A percentile compares a stretch with the other conserved stretches of the same genome.
Evolutionary conservation across 331 rosid species (phyloP).

Genomic region (Acacia concinna): DNA sequence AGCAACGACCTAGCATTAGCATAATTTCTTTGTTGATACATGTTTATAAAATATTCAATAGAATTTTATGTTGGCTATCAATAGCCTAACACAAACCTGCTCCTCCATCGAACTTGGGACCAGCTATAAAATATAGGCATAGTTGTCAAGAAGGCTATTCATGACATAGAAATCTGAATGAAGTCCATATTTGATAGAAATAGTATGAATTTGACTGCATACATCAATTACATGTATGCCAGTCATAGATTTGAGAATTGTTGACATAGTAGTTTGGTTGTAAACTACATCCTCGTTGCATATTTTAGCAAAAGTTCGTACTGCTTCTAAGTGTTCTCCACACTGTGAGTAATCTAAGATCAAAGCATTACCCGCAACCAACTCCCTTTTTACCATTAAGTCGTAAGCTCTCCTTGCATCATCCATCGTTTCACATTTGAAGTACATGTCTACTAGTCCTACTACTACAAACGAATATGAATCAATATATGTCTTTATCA

Average conservation of each 20-base stretch:
- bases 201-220: slow-evolving; percentile 65
- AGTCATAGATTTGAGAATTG: slow-evolving; percentile 76
- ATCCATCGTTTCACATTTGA: slow-evolving; percentile 66
- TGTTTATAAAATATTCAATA: too few relatives aligned
- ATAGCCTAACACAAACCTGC: too few relatives aligned
- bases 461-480: slow-evolving; percentile 63
- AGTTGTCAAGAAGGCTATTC: slow-evolving; percentile 91
- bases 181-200: slow-evolving; percentile 74
- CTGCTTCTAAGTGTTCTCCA: slow-evolving; percentile 65
- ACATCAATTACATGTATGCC: slow-evolving; percentile 47
- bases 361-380: slow-evolving; percentile 76
- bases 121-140: too few relatives aligned
- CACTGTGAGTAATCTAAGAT: slow-evolving; percentile 66
- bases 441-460: slow-evolving; percentile 82
- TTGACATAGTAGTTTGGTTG: slow-evolving; percentile 74
- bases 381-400: slow-evolving; percentile 57
- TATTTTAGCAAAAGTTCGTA: slow-evolving; percentile 54
- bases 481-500: slow-evolving; percentile 65
- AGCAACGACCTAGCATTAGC: too few relatives aligned
- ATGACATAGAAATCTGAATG: slow-evolving; percentile 60
- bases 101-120: too few relatives aligned
- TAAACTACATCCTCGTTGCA: slow-evolving; percentile 54
- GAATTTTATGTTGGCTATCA: too few relatives aligned
- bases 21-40: too few relatives aligned
- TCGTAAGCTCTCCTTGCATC: slow-evolving; percentile 66